These are phyloP conservation scores for Stentor roeselii DNA, from an alignment of 73 alveolate species.

Conservation along the genomic window DNA sequence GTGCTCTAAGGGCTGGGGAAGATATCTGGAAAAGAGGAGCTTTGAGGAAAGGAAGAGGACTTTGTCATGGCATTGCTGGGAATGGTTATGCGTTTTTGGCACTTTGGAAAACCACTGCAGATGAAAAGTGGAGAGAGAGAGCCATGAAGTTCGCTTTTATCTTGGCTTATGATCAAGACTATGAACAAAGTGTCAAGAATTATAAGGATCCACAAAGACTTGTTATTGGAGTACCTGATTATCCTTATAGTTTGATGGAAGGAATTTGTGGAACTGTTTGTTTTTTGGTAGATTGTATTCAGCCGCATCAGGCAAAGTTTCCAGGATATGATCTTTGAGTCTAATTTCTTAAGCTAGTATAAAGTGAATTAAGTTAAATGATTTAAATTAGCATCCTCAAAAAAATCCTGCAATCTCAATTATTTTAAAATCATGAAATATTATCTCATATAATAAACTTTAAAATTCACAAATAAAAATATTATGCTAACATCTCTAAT, in stretches of 20 bases:
- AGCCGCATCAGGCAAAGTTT: constrained; percentile 5
- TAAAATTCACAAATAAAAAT: too few species aligned
- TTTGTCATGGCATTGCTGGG: constrained; percentile 90
- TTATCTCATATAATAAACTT: too few species aligned
- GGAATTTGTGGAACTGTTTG: constrained; percentile 58
- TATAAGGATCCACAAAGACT: constrained; percentile 50
- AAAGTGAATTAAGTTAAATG: too few species aligned
- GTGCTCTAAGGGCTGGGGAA: constrained; percentile 55
- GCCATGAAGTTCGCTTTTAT: constrained; percentile 48
- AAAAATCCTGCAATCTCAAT: too few species aligned
- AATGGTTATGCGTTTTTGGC: constrained; percentile 64
- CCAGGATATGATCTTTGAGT: constrained; percentile 28
- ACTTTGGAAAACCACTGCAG: constrained; percentile 49
- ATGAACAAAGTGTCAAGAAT: constrained; percentile 31
- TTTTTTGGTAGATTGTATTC: constrained; percentile 29
- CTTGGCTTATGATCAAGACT: constrained; percentile 43
- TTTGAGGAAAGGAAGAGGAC: constrained; percentile 75
- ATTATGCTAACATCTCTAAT: too few species aligned
- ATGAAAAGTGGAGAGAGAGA: constrained; percentile 64
- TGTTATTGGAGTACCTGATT: constrained; percentile 63
- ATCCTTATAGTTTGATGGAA: constrained; percentile 78
- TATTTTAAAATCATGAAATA: too few species aligned
- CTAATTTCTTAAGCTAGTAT: too few species aligned
- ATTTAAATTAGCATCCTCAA: too few species aligned
- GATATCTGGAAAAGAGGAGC: constrained; percentile 77